Conservation (phyloP, 805 yeast genomes). For the Yueomyces sinensis region DNA sequence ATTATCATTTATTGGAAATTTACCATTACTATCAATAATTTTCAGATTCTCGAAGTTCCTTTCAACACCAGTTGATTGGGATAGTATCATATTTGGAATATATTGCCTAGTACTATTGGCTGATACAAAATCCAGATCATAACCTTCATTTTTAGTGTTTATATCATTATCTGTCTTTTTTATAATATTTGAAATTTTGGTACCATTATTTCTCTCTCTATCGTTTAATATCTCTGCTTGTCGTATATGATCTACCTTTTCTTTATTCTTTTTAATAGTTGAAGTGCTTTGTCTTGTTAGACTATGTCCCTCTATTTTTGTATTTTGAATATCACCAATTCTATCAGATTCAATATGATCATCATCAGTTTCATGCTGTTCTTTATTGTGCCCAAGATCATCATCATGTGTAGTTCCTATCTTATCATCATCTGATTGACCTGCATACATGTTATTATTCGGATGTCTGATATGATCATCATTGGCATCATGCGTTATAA, state of each 20-base stretch:
- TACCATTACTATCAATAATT: constrained; percentile 19
- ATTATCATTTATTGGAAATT: not conserved
- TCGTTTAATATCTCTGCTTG: not conserved
- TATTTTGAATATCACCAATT: constrained; percentile 1
- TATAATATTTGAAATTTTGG: too few species aligned
- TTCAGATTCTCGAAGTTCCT: constrained; percentile 24
- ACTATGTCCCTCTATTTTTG: not conserved
- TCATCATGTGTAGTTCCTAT: too few species aligned
- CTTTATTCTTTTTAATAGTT: not conserved
- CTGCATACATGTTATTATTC: too few species aligned
- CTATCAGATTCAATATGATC: constrained; percentile 8
- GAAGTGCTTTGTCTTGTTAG: not conserved
- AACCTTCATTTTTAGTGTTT: not conserved
- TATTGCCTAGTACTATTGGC: constrained; percentile 16
- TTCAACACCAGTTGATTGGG: constrained; percentile 42
- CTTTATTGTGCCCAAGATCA: too few species aligned
- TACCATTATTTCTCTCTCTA: not conserved
- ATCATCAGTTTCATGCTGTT: too few species aligned
- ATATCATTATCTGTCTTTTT: not conserved
- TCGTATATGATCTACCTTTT: not conserved
- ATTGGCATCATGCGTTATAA: too few species aligned
- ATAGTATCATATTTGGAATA: constrained; percentile 31
- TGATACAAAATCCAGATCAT: not conserved
- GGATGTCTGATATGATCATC: too few species aligned
- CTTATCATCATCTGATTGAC: too few species aligned